Conservation (phyloP, 1,139 yeast species). For the Candida sp. region DNA sequence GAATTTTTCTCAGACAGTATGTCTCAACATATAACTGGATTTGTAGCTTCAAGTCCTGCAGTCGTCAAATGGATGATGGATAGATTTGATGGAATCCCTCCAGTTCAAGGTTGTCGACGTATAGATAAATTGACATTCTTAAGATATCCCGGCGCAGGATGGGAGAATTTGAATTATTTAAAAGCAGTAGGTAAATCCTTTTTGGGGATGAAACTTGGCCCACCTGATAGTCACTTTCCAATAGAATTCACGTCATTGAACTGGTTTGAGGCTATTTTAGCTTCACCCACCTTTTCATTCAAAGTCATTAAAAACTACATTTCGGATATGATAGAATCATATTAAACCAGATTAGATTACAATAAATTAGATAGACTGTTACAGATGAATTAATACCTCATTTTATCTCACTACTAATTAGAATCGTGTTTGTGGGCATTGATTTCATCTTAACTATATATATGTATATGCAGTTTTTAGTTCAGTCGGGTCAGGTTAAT, state of each 20-base stretch:
- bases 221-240: neutral
- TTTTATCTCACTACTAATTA: neutral
- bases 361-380: neutral
- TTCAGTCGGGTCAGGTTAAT: neutral
- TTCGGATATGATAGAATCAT: neutral
- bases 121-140: conserved; percentile 1
- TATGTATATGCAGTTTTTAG: neutral
- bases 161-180: neutral
- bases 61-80: conserved; percentile 2
- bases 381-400: neutral
- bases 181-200: neutral
- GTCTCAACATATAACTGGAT: conserved; percentile 1
- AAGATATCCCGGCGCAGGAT: neutral
- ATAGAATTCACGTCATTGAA: neutral
- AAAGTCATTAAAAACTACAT: neutral
- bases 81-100: conserved; percentile 1
- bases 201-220: neutral
- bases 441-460: too few species aligned
- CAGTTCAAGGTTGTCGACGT: conserved; percentile 2
- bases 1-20: conserved; percentile 4
- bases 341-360: too few species aligned
- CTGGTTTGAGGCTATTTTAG: neutral
- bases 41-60: conserved; percentile 1
- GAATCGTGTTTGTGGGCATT: neutral
- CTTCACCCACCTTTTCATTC: neutral